Conservation (phyloP, 345 rosid genomes). For the Camelina hispida region DNA sequence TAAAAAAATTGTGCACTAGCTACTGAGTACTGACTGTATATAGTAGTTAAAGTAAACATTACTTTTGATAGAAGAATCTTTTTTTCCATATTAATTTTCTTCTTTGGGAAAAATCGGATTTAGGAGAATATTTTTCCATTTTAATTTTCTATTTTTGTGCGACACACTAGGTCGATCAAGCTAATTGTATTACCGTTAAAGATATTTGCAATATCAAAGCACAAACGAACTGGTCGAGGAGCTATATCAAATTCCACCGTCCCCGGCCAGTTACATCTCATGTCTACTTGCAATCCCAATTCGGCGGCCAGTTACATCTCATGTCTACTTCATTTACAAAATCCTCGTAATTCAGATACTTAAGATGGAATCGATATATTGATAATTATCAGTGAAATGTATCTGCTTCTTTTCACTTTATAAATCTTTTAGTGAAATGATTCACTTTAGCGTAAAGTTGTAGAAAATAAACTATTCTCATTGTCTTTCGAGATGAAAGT, state of each 20-base stretch:
- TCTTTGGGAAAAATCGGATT: neutral
- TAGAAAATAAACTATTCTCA: neutral
- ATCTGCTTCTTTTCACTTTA: too few species aligned
- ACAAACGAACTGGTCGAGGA: neutral
- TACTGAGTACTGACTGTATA: neutral
- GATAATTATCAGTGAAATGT: too few species aligned
- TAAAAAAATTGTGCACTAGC: neutral
- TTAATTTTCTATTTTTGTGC: neutral
- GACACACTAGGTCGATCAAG: neutral
- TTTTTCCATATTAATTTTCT: neutral
- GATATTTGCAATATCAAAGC: neutral
- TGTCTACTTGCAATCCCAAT: neutral
- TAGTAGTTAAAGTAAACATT: neutral
- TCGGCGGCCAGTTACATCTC: neutral
- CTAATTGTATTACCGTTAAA: neutral
- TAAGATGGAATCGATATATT: neutral
- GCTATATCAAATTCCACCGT: too few species aligned
- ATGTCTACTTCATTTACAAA: neutral
- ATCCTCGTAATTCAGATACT: neutral
- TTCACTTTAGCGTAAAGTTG: neutral
- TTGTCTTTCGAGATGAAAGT: conserved; percentile 22
- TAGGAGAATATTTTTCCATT: neutral
- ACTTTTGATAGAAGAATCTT: neutral
- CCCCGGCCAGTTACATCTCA: neutral
- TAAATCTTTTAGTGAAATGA: neutral